phyloP scores from a whole-genome alignment of 2,329 filamentous ascomycete species.

The Elsinoe batatas region DNA sequence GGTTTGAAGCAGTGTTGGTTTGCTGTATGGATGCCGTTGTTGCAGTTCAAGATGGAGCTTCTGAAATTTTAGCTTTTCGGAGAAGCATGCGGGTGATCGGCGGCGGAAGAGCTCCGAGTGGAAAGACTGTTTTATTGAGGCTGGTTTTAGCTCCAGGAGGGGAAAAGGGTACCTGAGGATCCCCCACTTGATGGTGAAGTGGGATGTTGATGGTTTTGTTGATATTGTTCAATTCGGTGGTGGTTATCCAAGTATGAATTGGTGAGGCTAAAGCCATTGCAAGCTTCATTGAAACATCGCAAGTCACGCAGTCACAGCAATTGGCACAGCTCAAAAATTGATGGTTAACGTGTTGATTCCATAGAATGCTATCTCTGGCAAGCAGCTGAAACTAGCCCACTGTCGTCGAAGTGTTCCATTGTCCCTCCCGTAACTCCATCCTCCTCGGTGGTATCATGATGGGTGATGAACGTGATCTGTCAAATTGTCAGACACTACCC shows the following conservation, averaged over 20 bases:
- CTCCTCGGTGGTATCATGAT: conserved; percentile 6
- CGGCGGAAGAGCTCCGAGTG: neutral
- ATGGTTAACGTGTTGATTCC: conserved; percentile 9
- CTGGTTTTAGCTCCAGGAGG: neutral
- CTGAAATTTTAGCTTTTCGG: neutral
- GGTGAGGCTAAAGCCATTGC: too few species aligned
- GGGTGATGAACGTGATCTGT: conserved; percentile 5
- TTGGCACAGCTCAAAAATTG: neutral
- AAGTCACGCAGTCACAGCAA: too few species aligned
- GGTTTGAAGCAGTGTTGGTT: too few species aligned
- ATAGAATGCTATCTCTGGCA: conserved; percentile 6
- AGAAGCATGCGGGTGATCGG: neutral
- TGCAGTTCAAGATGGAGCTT: neutral
- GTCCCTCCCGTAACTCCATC: neutral
- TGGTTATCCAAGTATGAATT: too few species aligned
- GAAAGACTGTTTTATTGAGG: neutral
- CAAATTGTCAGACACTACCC: neutral
- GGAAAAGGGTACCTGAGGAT: conserved; percentile 7
- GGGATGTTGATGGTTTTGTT: neutral
- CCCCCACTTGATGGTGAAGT: neutral
- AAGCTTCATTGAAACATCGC: too few species aligned
- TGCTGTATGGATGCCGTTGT: neutral
- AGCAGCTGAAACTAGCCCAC: conserved; percentile 6
- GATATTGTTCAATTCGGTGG: neutral
- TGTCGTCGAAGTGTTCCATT: neutral